Conservation (phyloP, 2,329 filamentous ascomycete genomes). For the Colletotrichum abscissum region DNA sequence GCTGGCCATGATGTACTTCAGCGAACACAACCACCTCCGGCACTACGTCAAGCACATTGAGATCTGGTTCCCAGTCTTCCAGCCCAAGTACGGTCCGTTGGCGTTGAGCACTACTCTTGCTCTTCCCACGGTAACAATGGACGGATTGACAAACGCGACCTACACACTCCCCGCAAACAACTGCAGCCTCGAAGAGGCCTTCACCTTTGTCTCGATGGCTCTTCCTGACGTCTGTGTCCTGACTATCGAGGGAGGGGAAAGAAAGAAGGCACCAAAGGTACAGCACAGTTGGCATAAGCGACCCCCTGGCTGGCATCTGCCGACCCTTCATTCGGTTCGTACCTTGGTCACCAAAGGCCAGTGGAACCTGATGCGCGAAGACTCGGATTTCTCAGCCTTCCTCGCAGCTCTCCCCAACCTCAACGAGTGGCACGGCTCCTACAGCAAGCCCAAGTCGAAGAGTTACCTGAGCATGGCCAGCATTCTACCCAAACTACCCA, state of each 20-base stretch:
- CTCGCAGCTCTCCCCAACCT: conserved; percentile 73
- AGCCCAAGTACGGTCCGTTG: conserved; percentile 62
- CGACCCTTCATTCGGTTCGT: conserved; percentile 65
- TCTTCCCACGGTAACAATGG: conserved; percentile 64
- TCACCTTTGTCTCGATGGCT: conserved; percentile 68
- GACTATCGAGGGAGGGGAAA: conserved; percentile 81
- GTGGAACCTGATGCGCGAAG: conserved; percentile 78
- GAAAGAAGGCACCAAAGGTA: conserved; percentile 79
- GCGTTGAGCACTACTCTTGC: conserved; percentile 56
- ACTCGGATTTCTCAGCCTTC: conserved; percentile 71
- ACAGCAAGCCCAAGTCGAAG: conserved; percentile 79
- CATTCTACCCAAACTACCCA: conserved; percentile 68
- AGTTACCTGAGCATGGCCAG: conserved; percentile 77
- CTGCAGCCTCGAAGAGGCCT: conserved; percentile 76
- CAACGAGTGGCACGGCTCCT: conserved; percentile 71
- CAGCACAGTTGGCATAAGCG: conserved; percentile 39
- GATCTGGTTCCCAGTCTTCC: conserved; percentile 82
- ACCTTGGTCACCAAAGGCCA: conserved; percentile 80
- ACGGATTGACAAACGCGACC: conserved; percentile 66
- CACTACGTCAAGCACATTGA: conserved; percentile 78
- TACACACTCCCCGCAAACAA: conserved; percentile 73
- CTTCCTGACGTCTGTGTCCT: conserved; percentile 73
- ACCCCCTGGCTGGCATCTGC: conserved; percentile 50
- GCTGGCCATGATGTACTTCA: conserved; percentile 71
- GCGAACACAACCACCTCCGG: conserved; percentile 67